A percentile compares a stretch with the other conserved stretches of the same genome.
Evolutionary conservation across 495 filamentous ascomycete genomes (phyloP).

Genomic region (Aspergillus sclerotioniger): DNA sequence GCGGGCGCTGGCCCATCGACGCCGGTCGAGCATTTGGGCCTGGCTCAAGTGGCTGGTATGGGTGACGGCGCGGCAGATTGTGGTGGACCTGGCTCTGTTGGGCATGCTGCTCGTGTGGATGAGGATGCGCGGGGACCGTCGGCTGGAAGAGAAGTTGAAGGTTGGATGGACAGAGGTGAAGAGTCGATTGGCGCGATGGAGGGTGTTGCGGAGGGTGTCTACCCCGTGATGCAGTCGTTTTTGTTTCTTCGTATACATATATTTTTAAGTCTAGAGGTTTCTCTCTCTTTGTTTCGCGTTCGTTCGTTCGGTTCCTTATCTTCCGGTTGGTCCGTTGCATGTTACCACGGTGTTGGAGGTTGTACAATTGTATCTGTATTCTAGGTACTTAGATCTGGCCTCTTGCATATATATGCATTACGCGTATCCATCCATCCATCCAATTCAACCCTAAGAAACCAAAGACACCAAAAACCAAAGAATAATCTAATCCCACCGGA

Average conservation of each 20-base stretch:
- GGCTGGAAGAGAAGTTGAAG: constrained; percentile 73
- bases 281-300: constrained; percentile 2
- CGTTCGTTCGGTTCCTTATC: constrained; percentile 4
- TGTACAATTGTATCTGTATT: no score
- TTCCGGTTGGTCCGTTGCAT: not conserved
- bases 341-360: not conserved
- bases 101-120: constrained; percentile 74
- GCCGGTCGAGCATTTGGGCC: constrained; percentile 56
- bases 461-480: not conserved
- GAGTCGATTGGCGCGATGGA: constrained; percentile 55
- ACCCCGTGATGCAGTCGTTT: constrained; percentile 18
- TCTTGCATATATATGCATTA: no score
- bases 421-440: no score
- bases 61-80: constrained; percentile 67
- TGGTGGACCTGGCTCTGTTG: constrained; percentile 68
- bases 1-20: constrained; percentile 34
- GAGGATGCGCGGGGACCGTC: constrained; percentile 69
- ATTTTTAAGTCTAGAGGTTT: constrained; percentile 11
- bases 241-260: constrained; percentile 7
- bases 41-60: constrained; percentile 74
- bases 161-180: constrained; percentile 60
- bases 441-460: no score
- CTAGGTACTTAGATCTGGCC: no score
- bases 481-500: constrained; percentile 5
- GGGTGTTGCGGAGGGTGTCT: constrained; percentile 25